Base-by-base conservation (phyloP, 768 basidiomycete genomes). In the Baorangia bicolor region DNA sequence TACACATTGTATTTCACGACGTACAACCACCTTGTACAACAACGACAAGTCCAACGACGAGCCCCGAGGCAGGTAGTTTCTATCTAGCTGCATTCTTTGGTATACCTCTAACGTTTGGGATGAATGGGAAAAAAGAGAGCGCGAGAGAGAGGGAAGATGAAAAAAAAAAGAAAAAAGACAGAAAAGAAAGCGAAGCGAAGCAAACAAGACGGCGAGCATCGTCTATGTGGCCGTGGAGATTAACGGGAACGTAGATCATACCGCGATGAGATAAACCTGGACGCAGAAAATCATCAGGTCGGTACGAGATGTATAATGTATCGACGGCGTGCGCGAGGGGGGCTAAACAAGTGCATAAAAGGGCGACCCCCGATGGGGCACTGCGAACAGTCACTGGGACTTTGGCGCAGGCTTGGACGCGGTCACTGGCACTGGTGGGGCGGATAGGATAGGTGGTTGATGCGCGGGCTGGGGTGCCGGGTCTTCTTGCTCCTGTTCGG, bases 361-460 rank as follows among this genome's bases (percentile, higher is more conserved):
- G 20, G 40, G 51, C n/a, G 16, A 37, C 51, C 9, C 14, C 20
- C 25, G 49, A 23, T 18, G 12, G 12, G 12, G 23, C 25, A 11
- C 6, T 8, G 13, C 14, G 35, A 47, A 37, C 40, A 21, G 11
- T 27, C 12, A 28, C n/a, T 49, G 58, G 21, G 63, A 44, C 35
- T 56, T 64, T 27, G 56, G 20, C 5, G 37, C 43, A 14, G 66
- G 49, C 27, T 62, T 71, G 16, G 62, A 40, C 39, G 58, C 18
- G 43, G 55, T 48, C 16, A 57, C 40, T 8, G 72, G 65, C 1
- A 61, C 43, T 12, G 73, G 73, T 16, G 74, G 68, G 5, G 74
- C 70, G 0, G 71, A 69, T 20, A 74, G 25, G 25, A 70, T 68
- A 3, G 74, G 72, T 3, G 69, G 59, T n/a, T 71, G 74, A 43